These are phyloP conservation scores for Pseudocercospora ulei DNA, from an alignment of 2,329 filamentous ascomycete genomes.

Conservation along the genomic window DNA sequence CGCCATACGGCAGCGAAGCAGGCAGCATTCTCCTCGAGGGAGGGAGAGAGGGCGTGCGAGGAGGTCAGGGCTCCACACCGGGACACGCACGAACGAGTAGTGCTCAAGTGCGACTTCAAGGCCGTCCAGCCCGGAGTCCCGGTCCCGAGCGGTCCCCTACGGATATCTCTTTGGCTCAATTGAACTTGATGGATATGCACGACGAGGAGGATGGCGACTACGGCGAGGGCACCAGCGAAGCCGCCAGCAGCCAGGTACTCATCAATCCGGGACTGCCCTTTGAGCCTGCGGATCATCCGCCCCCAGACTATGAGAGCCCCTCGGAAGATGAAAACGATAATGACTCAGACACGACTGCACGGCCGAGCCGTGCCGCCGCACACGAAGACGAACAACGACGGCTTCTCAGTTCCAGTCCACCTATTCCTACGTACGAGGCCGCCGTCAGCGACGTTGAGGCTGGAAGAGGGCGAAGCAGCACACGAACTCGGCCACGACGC, in stretches of 20 bases:
- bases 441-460: constrained; percentile 44
- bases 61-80: constrained; percentile 48
- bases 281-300: constrained; percentile 34
- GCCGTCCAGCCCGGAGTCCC: constrained; percentile 62
- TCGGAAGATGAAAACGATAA: constrained; percentile 25
- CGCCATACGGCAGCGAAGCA: constrained; percentile 92
- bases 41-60: constrained; percentile 49
- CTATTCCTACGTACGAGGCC: constrained; percentile 75
- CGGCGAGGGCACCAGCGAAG: constrained; percentile 25
- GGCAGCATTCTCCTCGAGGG: constrained; percentile 90
- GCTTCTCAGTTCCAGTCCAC: constrained; percentile 41
- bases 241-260: constrained; percentile 18
- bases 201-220: constrained; percentile 37
- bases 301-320: constrained; percentile 45
- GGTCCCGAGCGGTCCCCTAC: constrained; percentile 85
- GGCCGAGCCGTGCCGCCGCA: constrained; percentile 18
- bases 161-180: constrained; percentile 85
- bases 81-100: constrained; percentile 65
- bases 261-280: constrained; percentile 27
- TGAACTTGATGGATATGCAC: constrained; percentile 57
- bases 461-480: constrained; percentile 27
- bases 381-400: constrained; percentile 10
- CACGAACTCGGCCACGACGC: constrained; percentile 18
- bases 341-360: constrained; percentile 24
- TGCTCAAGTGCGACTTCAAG: constrained; percentile 64